Percentiles rank a stretch among this genome's conserved stretches.
These are phyloP conservation scores for Debaryomyces hansenii DNA, from an alignment of 805 yeast genomes.

Conservation along the genomic window DNA sequence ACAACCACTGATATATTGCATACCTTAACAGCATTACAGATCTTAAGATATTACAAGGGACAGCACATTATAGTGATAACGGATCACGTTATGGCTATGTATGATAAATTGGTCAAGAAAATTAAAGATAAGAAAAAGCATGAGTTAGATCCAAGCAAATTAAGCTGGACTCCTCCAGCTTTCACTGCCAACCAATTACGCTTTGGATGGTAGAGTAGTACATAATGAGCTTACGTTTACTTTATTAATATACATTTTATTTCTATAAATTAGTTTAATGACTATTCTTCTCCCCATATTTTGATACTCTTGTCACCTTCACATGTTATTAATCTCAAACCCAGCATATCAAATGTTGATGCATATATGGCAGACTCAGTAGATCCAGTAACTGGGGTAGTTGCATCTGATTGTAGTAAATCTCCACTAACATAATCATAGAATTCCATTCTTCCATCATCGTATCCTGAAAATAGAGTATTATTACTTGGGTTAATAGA, in stretches of 20 bases:
- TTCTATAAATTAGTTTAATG: background rate
- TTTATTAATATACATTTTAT: background rate
- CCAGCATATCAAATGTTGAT: constrained; percentile 75
- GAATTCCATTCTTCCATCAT: constrained; percentile 74
- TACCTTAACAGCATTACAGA: constrained; percentile 87
- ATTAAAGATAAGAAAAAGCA: constrained; percentile 70
- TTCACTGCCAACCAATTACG: constrained; percentile 93
- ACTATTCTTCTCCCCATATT: constrained; percentile 50
- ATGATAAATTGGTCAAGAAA: constrained; percentile 57
- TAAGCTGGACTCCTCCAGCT: constrained; percentile 94
- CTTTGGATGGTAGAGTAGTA: constrained; percentile 78
- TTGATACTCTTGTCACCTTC: constrained; percentile 88
- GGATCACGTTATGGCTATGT: constrained; percentile 74
- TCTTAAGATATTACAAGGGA: constrained; percentile 90
- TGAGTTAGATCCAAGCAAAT: constrained; percentile 65
- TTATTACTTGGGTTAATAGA: constrained; percentile 59
- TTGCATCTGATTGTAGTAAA: constrained; percentile 51
- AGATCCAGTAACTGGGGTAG: constrained; percentile 71
- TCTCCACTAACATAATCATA: constrained; percentile 77
- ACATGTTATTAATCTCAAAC: constrained; percentile 78
- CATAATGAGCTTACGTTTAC: background rate
- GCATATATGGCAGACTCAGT: constrained; percentile 67
- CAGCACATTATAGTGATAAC: constrained; percentile 88
- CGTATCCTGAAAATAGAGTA: constrained; percentile 78
- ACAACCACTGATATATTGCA: constrained; percentile 94